These are phyloP conservation scores for Verruconis gallopava DNA, from an alignment of 2,329 filamentous ascomycete genomes.

Conservation along the genomic window DNA sequence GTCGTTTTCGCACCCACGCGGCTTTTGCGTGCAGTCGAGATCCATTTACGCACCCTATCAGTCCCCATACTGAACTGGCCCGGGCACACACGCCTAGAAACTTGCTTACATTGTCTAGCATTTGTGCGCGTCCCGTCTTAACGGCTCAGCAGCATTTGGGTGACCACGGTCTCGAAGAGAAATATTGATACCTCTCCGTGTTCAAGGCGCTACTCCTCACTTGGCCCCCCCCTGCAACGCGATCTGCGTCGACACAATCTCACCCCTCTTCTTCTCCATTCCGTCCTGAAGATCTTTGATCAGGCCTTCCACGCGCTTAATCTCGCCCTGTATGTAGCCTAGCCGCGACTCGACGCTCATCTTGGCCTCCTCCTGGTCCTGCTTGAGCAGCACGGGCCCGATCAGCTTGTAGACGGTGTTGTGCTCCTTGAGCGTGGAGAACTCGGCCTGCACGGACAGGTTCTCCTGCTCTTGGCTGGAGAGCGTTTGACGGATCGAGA, in stretches of 20 bases:
- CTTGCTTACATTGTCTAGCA: too few relatives aligned
- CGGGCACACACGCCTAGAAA: too few relatives aligned
- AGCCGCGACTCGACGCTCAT: conserved; percentile 82
- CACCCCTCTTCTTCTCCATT: conserved; percentile 7
- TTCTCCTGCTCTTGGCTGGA: conserved; percentile 95
- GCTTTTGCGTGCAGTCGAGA: too few relatives aligned
- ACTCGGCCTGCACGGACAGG: conserved; percentile 51
- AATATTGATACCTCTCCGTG: too few relatives aligned
- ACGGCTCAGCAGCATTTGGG: too few relatives aligned
- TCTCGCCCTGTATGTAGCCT: conserved; percentile 87
- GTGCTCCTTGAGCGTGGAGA: conserved; percentile 32
- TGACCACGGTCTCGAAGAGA: too few relatives aligned
- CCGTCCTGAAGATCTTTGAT: conserved; percentile 40
- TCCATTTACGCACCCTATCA: too few relatives aligned
- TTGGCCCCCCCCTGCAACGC: neutral
- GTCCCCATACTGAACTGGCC: too few relatives aligned
- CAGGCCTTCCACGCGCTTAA: conserved; percentile 59
- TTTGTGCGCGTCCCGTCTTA: too few relatives aligned
- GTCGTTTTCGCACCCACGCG: too few relatives aligned
- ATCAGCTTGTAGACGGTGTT: conserved; percentile 91
- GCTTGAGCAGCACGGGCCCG: conserved; percentile 84
- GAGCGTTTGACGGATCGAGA: conserved; percentile 76
- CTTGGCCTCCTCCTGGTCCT: conserved; percentile 81
- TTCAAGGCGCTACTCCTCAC: too few relatives aligned
- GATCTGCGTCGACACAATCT: conserved; percentile 4